Conservation (phyloP, 129 eudicot species). For the Mikania micrantha region DNA sequence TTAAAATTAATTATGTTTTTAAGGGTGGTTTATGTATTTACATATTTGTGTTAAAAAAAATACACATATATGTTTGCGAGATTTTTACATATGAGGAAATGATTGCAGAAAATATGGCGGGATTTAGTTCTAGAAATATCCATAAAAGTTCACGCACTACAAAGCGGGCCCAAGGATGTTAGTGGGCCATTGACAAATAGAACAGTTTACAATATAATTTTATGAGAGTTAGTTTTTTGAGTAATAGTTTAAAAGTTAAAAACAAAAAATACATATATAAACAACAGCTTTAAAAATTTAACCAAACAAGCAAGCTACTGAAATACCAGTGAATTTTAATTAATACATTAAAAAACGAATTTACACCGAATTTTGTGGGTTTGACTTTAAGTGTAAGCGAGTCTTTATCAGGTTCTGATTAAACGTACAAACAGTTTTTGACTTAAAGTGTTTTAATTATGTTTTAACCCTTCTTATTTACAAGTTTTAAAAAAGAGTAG, state of each 20-base stretch:
- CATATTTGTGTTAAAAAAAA: background rate
- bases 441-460: too few species aligned
- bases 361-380: too few species aligned
- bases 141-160: slow-evolving; percentile 20
- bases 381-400: background rate
- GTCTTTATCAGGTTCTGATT: background rate
- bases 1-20: too few species aligned
- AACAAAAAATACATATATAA: background rate
- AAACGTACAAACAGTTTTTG: background rate
- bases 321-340: background rate
- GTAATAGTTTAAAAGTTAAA: background rate
- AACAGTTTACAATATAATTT: too few species aligned
- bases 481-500: too few species aligned
- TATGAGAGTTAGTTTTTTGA: background rate
- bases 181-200: slow-evolving; percentile 17
- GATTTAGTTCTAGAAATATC: slow-evolving; percentile 23
- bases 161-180: slow-evolving; percentile 19
- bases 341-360: too few species aligned
- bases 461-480: too few species aligned
- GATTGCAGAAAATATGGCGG: slow-evolving; percentile 12
- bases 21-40: too few species aligned
- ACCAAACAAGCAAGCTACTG: background rate
- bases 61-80: background rate
- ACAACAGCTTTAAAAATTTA: background rate
- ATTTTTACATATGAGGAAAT: background rate